phyloP scores from a whole-genome alignment of 306 rosid genomes.

The Senna siamea region DNA sequence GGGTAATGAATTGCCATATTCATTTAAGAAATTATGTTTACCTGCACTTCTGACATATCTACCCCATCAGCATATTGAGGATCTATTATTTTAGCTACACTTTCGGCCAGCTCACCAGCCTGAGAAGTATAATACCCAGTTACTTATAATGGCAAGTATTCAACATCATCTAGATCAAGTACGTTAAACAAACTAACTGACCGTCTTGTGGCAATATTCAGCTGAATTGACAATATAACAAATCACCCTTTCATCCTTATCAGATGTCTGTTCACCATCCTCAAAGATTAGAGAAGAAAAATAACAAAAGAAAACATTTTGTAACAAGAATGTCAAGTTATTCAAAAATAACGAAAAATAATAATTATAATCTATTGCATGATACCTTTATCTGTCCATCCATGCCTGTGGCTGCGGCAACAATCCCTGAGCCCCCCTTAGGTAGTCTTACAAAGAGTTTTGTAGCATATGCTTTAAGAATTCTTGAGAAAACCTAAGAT shows the following conservation, averaged over 20 bases:
- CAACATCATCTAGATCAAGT: constrained; percentile 33
- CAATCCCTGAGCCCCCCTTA: constrained; percentile 96
- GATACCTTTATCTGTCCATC: constrained; percentile 98
- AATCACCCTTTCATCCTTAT: constrained; percentile 95
- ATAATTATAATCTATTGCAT: constrained; percentile 27
- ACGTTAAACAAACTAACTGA: constrained; percentile 57
- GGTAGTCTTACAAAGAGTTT: constrained; percentile 91
- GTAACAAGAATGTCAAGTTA: constrained; percentile 31
- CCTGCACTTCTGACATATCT: constrained; percentile 99
- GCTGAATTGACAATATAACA: constrained; percentile 97
- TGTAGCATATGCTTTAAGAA: constrained; percentile 93
- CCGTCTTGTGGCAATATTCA: constrained; percentile 94
- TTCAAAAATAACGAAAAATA: constrained; percentile 34
- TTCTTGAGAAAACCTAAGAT: constrained; percentile 88
- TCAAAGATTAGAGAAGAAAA: constrained; percentile 35
- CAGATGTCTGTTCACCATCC: constrained; percentile 80
- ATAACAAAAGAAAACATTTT: constrained; percentile 26
- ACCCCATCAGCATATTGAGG: constrained; percentile 74
- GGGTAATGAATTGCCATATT: constrained; percentile 17
- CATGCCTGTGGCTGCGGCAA: constrained; percentile 99
- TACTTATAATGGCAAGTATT: constrained; percentile 34
- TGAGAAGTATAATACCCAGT: constrained; percentile 48
- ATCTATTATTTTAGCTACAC: constrained; percentile 88
- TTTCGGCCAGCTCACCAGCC: constrained; percentile 99
- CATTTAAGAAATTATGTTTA: constrained; percentile 40